Evolutionary conservation across 2,329 filamentous ascomycete species (phyloP).

Genomic region (Fusarium nurragi): DNA sequence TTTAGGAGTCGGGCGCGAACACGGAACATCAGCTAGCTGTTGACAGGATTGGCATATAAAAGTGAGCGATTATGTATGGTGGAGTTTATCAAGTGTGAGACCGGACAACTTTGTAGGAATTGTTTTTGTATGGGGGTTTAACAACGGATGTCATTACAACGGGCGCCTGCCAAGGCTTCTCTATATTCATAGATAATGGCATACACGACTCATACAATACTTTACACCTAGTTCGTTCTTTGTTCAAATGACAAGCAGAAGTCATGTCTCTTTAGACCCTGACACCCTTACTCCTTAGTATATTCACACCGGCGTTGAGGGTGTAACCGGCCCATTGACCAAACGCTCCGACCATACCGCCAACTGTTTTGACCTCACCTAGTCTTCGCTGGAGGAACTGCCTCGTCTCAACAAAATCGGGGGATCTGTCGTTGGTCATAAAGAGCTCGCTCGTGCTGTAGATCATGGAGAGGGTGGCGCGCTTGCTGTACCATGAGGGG

Average conservation of each 20-base stretch:
- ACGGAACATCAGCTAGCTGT: constrained; percentile 10
- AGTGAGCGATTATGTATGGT: not conserved
- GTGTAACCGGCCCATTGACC: constrained; percentile 87
- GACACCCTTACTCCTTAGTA: constrained; percentile 87
- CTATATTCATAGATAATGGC: constrained; percentile 29
- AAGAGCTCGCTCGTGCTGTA: constrained; percentile 85
- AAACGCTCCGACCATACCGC: constrained; percentile 69
- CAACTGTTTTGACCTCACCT: constrained; percentile 72
- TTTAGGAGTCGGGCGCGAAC: constrained; percentile 22
- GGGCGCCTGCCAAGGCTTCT: constrained; percentile 20
- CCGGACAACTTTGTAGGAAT: constrained; percentile 8
- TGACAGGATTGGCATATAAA: constrained; percentile 10
- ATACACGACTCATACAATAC: constrained; percentile 43
- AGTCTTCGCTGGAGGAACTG: constrained; percentile 81
- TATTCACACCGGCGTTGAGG: constrained; percentile 78
- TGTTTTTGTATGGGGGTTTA: constrained; percentile 10
- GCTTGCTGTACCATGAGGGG: constrained; percentile 82
- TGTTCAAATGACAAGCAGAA: not conserved
- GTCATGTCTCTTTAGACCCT: constrained; percentile 66
- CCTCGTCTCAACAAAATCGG: constrained; percentile 78
- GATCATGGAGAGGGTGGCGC: constrained; percentile 63
- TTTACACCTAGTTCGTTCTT: constrained; percentile 30
- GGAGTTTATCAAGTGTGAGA: constrained; percentile 30
- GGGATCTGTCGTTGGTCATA: constrained; percentile 88
- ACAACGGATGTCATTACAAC: constrained; percentile 21